phyloP scores from a whole-genome alignment of 768 basidiomycete genomes.

The Lactarius indigo region DNA sequence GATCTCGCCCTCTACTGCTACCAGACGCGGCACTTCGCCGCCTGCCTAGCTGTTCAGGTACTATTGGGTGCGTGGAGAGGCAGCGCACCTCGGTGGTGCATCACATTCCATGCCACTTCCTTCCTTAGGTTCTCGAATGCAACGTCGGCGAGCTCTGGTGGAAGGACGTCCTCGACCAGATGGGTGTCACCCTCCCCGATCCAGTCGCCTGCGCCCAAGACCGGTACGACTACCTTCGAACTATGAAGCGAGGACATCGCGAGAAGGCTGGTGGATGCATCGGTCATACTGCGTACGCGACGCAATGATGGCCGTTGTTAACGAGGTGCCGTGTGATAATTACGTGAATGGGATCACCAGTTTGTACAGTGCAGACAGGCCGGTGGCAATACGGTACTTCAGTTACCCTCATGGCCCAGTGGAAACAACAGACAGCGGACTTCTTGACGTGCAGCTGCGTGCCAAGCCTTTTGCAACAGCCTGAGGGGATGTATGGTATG shows the following conservation, averaged over 20 bases:
- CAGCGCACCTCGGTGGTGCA: constrained; percentile 67
- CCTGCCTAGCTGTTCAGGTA: constrained; percentile 38
- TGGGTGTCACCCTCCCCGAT: constrained; percentile 69
- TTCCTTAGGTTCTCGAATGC: constrained; percentile 56
- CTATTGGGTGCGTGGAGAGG: not conserved
- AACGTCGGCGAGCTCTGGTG: constrained; percentile 47
- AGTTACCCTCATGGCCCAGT: too few relatives aligned
- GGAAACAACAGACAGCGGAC: too few relatives aligned
- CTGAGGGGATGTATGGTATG: too few relatives aligned
- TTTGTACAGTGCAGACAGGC: too few relatives aligned
- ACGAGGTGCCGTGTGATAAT: not conserved
- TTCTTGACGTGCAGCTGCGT: too few relatives aligned
- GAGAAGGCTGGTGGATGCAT: not conserved
- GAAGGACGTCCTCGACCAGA: constrained; percentile 56
- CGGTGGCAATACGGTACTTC: too few relatives aligned
- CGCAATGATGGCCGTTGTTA: not conserved
- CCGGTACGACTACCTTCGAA: constrained; percentile 6
- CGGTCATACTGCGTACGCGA: not conserved
- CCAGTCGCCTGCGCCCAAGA: constrained; percentile 30
- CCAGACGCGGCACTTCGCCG: constrained; percentile 66
- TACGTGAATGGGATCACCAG: not conserved
- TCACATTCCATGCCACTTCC: constrained; percentile 70
- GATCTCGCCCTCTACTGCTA: constrained; percentile 60
- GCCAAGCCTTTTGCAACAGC: too few relatives aligned
- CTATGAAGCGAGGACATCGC: not conserved